phyloP scores from a whole-genome alignment of 2,329 filamentous ascomycete genomes.

The Chaetomium sp. region DNA sequence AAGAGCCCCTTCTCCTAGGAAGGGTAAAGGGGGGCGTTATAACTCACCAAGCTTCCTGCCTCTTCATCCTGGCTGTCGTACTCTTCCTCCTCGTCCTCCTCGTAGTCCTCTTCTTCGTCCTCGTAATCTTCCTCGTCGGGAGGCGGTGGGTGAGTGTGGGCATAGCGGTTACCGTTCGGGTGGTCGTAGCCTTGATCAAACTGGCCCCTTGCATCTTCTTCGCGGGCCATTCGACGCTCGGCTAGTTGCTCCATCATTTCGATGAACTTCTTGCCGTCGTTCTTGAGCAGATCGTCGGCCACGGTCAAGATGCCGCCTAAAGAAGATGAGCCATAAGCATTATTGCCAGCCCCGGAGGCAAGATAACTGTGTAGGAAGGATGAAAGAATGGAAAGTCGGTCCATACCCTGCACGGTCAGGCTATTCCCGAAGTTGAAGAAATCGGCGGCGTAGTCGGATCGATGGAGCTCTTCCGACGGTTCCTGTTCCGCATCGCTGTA shows the following conservation, averaged over 20 bases:
- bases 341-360: slow-evolving; percentile 23
- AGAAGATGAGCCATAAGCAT: slow-evolving; percentile 32
- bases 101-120: slow-evolving; percentile 57
- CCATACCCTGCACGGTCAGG: slow-evolving; percentile 79
- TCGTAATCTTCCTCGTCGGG: slow-evolving; percentile 71
- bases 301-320: slow-evolving; percentile 96
- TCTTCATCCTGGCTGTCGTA: slow-evolving; percentile 71
- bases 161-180: slow-evolving; percentile 53
- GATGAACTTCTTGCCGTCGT: slow-evolving; percentile 98
- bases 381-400: slow-evolving; percentile 38
- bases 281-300: slow-evolving; percentile 95
- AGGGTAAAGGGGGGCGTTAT: neutral
- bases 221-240: slow-evolving; percentile 92
- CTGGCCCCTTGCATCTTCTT: slow-evolving; percentile 74
- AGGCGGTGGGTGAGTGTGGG: slow-evolving; percentile 68
- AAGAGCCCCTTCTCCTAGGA: neutral
- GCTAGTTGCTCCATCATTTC: slow-evolving; percentile 99
- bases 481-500: slow-evolving; percentile 57
- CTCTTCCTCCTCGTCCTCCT: slow-evolving; percentile 52
- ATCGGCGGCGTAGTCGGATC: slow-evolving; percentile 65
- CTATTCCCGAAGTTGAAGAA: slow-evolving; percentile 98
- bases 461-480: slow-evolving; percentile 42
- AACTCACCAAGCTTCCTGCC: slow-evolving; percentile 33
- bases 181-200: slow-evolving; percentile 49
- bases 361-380: slow-evolving; percentile 27